Conservation (phyloP, 306 rosid genomes). For the Lupinus albus region DNA sequence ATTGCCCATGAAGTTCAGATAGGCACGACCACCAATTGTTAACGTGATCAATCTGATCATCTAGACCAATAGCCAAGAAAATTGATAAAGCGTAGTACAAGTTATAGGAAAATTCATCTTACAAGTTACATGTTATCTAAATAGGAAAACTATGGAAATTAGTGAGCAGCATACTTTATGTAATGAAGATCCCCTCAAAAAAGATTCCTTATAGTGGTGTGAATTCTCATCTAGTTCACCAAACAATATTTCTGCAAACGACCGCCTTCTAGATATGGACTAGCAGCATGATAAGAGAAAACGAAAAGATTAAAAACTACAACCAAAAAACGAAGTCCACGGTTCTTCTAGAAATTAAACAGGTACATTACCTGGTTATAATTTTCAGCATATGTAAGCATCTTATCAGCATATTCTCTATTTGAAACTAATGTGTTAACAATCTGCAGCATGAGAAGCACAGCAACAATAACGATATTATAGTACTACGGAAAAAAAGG, state of each 20-base stretch:
- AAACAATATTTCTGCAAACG: conserved; percentile 87
- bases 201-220: conserved; percentile 49
- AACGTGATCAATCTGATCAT: conserved; percentile 85
- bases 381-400: conserved; percentile 86
- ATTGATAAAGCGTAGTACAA: conserved; percentile 22
- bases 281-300: conserved; percentile 45
- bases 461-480: conserved; percentile 17
- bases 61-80: conserved; percentile 50
- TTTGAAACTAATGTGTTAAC: conserved; percentile 69
- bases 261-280: conserved; percentile 90
- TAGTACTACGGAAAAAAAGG: conserved; percentile 15
- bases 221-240: conserved; percentile 60
- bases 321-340: neutral
- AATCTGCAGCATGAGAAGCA: conserved; percentile 56
- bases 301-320: conserved; percentile 12
- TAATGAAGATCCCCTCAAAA: conserved; percentile 82
- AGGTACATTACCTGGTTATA: conserved; percentile 74
- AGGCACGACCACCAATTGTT: conserved; percentile 77
- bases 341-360: conserved; percentile 20
- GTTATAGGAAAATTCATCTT: conserved; percentile 18
- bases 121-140: neutral
- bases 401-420: conserved; percentile 65
- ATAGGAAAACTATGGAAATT: conserved; percentile 23
- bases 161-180: conserved; percentile 70
- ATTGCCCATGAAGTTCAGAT: conserved; percentile 96